Percentiles rank a stretch among this genome's conserved stretches.
phyloP scores from a whole-genome alignment of 164 flowering plant species.

The Magnolia changhungtana region DNA sequence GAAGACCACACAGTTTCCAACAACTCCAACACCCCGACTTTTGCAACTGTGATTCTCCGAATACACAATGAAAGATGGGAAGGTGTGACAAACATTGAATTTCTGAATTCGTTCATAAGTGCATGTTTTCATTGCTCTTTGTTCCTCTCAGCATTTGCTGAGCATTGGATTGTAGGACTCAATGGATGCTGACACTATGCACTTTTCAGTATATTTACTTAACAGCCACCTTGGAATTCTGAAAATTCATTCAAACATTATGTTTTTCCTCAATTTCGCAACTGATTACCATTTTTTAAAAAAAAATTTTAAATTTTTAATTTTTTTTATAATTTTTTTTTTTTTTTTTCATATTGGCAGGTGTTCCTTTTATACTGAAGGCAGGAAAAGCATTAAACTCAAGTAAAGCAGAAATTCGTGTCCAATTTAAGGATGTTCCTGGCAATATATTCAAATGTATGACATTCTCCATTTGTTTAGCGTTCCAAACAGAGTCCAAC shows the following conservation, averaged over 20 bases:
- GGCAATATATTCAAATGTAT: conserved; percentile 91
- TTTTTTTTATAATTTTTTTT: too few species aligned
- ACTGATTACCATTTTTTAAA: too few species aligned
- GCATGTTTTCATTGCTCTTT: background rate
- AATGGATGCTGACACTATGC: background rate
- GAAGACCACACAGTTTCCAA: conserved; percentile 89
- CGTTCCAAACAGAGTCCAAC: background rate
- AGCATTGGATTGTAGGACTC: background rate
- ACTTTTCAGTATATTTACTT: background rate
- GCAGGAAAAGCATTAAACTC: conserved; percentile 95
- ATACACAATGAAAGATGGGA: conserved; percentile 99
- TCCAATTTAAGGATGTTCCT: conserved; percentile 98
- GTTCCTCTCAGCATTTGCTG: background rate
- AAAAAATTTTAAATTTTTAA: too few species aligned
- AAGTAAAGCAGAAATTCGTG: conserved; percentile 89
- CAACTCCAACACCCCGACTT: conserved; percentile 89
- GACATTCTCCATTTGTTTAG: conserved; percentile 8
- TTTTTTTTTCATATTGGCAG: conserved; percentile 32
- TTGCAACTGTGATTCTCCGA: conserved; percentile 71
- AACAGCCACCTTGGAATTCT: background rate
- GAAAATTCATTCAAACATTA: background rate
- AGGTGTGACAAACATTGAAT: conserved; percentile 38
- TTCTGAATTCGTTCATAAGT: background rate
- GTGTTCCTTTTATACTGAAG: conserved; percentile 92
- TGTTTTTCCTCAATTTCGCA: background rate